Evolutionary conservation across 2,329 filamentous ascomycete genomes (phyloP), one percentile per base, ranked within the genome.

Genomic region (Aspergillus versicolor): DNA sequence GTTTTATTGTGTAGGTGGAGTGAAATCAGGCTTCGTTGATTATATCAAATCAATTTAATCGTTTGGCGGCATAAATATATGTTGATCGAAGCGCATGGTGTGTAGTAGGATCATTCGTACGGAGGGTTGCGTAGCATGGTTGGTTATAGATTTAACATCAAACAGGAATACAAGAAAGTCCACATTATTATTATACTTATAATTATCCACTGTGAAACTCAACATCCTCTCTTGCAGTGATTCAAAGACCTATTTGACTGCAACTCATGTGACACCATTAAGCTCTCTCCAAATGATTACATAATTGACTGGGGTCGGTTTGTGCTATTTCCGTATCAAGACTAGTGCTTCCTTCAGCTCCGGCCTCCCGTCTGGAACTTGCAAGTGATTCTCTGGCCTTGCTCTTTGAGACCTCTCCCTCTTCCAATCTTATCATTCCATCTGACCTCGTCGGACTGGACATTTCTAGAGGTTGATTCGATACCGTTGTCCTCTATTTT

Each of bases 371-470:
- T 51, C 50, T 52, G 44, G 38, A 46, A 45, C 44, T 51, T 44
- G 34, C 27, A 30, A 46, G 24, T 38, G n/a, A 19, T 47, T 43
- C 30, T 32, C 27, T 30, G 8, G 38, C 41, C 48, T 50, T 46
- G 30, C 45, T 47, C 38, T 38, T 42, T 42, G 19, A 3, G 44
- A 47, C 21, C 51, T 58, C 54, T 51, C 52, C 19, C 24, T 27
- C 34, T 17, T 30, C 43, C 57, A 45, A 27, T 50, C 17, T 40
- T 21, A 46, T 52, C 53, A 47, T 51, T 53, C 42, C 53, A 52
- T 64, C 58, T 42, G 56, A 52, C 51, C 34, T 55, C 38, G 45
- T 63, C 58, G 59, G 60, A 59, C 60, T 60, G 58, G 59, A 59
- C 48, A 45, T 59, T 38, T 44, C 62, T 38, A 44, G 62, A 54